Evolutionary conservation across 2,329 filamentous ascomycete genomes (phyloP), one percentile per base, ranked within the genome.

Genomic region (Lasiodiplodia citricola): DNA sequence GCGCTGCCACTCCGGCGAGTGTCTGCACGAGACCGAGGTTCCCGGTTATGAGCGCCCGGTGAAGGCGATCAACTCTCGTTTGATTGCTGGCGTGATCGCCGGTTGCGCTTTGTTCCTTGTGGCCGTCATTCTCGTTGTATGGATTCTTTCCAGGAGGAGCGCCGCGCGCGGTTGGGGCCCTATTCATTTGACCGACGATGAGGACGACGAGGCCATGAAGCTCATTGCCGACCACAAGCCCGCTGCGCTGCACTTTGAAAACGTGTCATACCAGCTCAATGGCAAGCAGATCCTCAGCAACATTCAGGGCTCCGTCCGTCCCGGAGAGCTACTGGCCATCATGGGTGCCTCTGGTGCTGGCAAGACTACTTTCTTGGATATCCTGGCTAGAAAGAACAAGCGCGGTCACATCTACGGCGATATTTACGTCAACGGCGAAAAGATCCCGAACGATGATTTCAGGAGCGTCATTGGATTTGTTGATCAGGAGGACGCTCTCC

Each of bases 331-430:
- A 8, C 93, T 95, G 72, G 96, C 96, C 10, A 97, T 99, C 75
- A 99, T 99, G 95, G 96, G 96, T 68, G 95, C 96, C 8, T 99
- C 96, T 0, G 96, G 96, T 37, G 96, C 96, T 52, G 96, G 96
- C 69, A 99, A 99, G 82, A 99, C 96, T 0, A 97, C 94, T 0
- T 98, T 99, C 80, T 84, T 99, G 55, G 96, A 99, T 77, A 97
- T 99, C 69, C 84, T 99, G 57, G 96, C 96, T 10, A 90, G 94
- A 71, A 99, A 98, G 85, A 98, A 98, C 81, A 99, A 99, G 82
- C 90, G 94, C 41, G 96, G 96, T 50, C 80, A 85, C 2, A 88
- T 92, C 0, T 83, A 86, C 10, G 96, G 96, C 23, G 88, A 95
- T 70, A 97, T 97, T 75, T 96, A 91, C 75, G 90, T 99, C 75